Evolutionary conservation across 2,329 filamentous ascomycete genomes (phyloP).

Genomic region (Clarireedia paspali): DNA sequence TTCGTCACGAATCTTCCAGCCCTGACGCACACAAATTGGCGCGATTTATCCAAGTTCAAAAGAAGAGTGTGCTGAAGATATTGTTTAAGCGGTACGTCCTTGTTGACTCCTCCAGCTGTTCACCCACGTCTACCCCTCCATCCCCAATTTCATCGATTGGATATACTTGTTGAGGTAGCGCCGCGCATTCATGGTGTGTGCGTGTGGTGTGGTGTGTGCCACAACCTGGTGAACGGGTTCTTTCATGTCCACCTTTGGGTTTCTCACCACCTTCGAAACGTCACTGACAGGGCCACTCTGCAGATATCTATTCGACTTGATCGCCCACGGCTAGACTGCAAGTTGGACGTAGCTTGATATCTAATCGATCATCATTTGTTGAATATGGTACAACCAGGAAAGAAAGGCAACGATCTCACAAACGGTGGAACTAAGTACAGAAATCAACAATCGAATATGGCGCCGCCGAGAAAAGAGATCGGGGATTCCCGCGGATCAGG

Average conservation of each 20-base stretch:
- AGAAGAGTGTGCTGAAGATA: constrained; percentile 10
- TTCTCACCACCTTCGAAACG: not conserved
- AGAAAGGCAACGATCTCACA: constrained; percentile 28
- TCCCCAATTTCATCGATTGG: not conserved
- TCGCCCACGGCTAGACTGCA: not conserved
- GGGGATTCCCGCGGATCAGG: constrained; percentile 42
- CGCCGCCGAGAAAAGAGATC: constrained; percentile 54
- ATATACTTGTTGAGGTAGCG: not conserved
- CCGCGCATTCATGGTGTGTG: constrained; percentile 7
- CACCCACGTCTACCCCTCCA: not conserved
- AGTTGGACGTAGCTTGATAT: not conserved
- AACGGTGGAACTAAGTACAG: constrained; percentile 41
- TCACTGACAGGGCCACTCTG: too few species aligned
- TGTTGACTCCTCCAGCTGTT: not conserved
- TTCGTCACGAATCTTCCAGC: constrained; percentile 15
- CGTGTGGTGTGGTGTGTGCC: not conserved
- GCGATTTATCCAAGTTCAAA: constrained; percentile 13
- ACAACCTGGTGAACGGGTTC: not conserved
- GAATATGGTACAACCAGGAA: constrained; percentile 55
- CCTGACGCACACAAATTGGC: constrained; percentile 14
- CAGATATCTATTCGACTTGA: constrained; percentile 7
- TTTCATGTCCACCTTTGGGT: not conserved
- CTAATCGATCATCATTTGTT: not conserved
- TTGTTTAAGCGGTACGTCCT: constrained; percentile 15
- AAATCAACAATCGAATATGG: constrained; percentile 44